These are phyloP conservation scores for Pythium aphanidermatum DNA, from an alignment of 352 stramenopile genomes.

Conservation along the genomic window DNA sequence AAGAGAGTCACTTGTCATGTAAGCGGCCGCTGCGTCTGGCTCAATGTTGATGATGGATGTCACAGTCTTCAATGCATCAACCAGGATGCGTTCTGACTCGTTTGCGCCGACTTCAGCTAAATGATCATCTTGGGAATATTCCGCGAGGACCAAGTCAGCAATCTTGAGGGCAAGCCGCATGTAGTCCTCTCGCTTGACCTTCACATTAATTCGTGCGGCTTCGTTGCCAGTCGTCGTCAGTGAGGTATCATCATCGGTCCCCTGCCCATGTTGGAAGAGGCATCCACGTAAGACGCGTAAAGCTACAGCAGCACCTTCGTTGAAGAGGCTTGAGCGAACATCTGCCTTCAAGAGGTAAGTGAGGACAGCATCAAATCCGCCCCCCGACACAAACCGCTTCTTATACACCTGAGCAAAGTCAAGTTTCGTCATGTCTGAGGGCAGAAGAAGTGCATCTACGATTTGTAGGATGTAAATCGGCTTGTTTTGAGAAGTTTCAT, in stretches of 20 bases:
- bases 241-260: slow-evolving; percentile 18
- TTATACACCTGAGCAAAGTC: slow-evolving; percentile 63
- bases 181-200: slow-evolving; percentile 55
- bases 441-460: slow-evolving; percentile 76
- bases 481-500: slow-evolving; percentile 69
- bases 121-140: slow-evolving; percentile 43
- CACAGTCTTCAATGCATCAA: slow-evolving; percentile 81
- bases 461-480: slow-evolving; percentile 87
- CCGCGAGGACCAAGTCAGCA: slow-evolving; percentile 67
- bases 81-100: slow-evolving; percentile 63
- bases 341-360: slow-evolving; percentile 75
- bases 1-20: slow-evolving; percentile 36
- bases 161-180: slow-evolving; percentile 74
- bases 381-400: slow-evolving; percentile 61
- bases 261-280: slow-evolving; percentile 48
- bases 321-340: slow-evolving; percentile 66
- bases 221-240: slow-evolving; percentile 16
- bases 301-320: slow-evolving; percentile 78
- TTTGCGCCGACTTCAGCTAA: slow-evolving; percentile 24
- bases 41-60: slow-evolving; percentile 72
- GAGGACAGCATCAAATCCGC: slow-evolving; percentile 78
- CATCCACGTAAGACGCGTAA: slow-evolving; percentile 83
- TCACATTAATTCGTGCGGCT: too few species aligned
- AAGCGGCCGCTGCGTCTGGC: slow-evolving; percentile 55
- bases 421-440: slow-evolving; percentile 51